A percentile compares a stretch with the other conserved stretches of the same genome.
These are phyloP conservation scores for Balakata baccata DNA, from an alignment of 345 rosid genomes.

Conservation along the genomic window DNA sequence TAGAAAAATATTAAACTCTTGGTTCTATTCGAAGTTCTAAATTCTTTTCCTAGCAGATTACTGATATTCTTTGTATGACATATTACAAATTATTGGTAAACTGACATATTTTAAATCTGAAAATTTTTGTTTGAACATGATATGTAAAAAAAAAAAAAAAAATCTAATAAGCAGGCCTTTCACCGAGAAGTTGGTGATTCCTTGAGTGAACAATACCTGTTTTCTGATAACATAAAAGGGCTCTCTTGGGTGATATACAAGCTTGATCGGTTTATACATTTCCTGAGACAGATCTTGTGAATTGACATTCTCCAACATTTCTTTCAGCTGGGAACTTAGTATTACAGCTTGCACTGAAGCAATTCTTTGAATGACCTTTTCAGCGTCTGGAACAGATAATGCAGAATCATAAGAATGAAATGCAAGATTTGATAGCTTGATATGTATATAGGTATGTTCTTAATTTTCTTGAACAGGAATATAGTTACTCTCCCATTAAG, in stretches of 20 bases:
- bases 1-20: background rate
- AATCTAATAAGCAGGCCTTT: background rate
- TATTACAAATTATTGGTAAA: background rate
- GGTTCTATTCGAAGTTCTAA: constrained; percentile 1
- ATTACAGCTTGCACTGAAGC: constrained; percentile 69
- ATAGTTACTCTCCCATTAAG: background rate
- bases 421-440: background rate
- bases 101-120: background rate
- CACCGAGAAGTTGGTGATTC: background rate
- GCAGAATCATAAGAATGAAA: constrained; percentile 1
- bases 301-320: constrained; percentile 50
- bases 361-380: constrained; percentile 54
- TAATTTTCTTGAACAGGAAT: background rate
- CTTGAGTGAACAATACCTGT: constrained; percentile 34
- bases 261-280: constrained; percentile 53
- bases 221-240: constrained; percentile 77
- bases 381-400: constrained; percentile 46
- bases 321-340: constrained; percentile 70
- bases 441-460: background rate
- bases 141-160: too few relatives aligned
- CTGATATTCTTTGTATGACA: background rate
- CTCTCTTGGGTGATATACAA: constrained; percentile 63
- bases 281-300: constrained; percentile 43
- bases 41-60: background rate
- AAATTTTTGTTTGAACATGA: background rate